phyloP scores from a whole-genome alignment of 805 yeast genomes.

The Ogataea populi-albae region DNA sequence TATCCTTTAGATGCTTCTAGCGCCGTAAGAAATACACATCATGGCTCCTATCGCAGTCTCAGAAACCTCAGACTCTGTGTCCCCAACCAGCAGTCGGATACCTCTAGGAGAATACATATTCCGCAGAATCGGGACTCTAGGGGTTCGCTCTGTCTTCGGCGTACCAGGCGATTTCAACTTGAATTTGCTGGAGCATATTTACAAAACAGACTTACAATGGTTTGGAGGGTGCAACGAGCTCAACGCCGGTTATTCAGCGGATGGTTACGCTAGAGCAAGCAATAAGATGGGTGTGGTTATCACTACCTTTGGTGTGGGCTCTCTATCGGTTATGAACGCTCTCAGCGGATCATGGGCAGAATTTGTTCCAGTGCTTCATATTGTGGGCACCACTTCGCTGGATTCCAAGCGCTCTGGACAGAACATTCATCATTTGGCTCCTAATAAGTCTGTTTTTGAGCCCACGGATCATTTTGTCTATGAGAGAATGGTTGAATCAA shows the following conservation, averaged over 20 bases:
- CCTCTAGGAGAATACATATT: constrained; percentile 68
- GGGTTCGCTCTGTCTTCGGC: constrained; percentile 64
- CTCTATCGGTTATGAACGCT: constrained; percentile 80
- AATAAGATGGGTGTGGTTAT: constrained; percentile 61
- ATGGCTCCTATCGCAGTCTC: constrained; percentile 12
- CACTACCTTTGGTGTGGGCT: constrained; percentile 90
- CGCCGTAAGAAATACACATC: too few relatives aligned
- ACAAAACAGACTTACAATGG: constrained; percentile 58
- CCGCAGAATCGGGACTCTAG: constrained; percentile 52
- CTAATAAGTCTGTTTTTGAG: constrained; percentile 39
- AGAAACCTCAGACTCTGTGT: constrained; percentile 1
- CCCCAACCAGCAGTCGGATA: too few relatives aligned
- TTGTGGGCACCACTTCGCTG: constrained; percentile 75
- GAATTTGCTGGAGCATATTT: constrained; percentile 63
- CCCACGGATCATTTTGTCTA: constrained; percentile 67
- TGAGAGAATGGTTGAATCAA: constrained; percentile 54
- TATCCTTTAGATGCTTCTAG: too few relatives aligned
- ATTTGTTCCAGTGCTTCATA: constrained; percentile 72
- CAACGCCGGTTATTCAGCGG: constrained; percentile 87
- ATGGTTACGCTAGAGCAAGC: constrained; percentile 75
- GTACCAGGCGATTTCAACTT: constrained; percentile 80
- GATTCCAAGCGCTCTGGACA: constrained; percentile 21
- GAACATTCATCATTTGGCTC: constrained; percentile 61
- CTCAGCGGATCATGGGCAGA: constrained; percentile 82
- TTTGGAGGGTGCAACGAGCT: constrained; percentile 86